These are phyloP conservation scores for Barnettozyma californica DNA, from an alignment of 805 yeast species.

Conservation along the genomic window DNA sequence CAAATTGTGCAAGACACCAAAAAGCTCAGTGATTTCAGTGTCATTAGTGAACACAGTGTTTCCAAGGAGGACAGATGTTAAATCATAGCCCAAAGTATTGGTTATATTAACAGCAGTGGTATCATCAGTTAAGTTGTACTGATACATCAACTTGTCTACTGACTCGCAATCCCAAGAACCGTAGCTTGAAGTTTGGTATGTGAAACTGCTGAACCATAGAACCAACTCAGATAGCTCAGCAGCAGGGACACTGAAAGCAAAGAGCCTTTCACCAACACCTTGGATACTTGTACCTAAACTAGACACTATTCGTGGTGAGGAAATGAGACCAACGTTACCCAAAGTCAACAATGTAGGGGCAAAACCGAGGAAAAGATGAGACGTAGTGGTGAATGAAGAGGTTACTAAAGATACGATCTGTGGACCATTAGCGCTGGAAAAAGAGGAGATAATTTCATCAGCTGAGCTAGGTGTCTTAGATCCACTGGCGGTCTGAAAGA, in stretches of 20 bases:
- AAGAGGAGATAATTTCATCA: not conserved
- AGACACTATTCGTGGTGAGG: not conserved
- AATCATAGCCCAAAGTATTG: constrained; percentile 2
- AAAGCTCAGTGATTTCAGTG: not conserved
- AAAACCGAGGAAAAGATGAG: not conserved
- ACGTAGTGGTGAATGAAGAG: not conserved
- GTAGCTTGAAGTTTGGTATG: constrained; percentile 23
- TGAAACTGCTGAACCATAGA: constrained; percentile 21
- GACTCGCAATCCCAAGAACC: constrained; percentile 25
- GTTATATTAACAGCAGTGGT: constrained; percentile 4
- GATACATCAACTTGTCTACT: constrained; percentile 19
- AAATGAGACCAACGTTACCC: constrained; percentile 9
- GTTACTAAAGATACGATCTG: constrained; percentile 1
- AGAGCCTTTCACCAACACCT: constrained; percentile 3
- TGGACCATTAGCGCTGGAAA: not conserved
- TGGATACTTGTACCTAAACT: constrained; percentile 3
- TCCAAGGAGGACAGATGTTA: not conserved
- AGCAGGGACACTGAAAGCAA: constrained; percentile 6
- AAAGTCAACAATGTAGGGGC: constrained; percentile 3
- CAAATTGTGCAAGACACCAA: not conserved
- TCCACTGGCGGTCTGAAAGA: not conserved
- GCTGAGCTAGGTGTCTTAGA: not conserved
- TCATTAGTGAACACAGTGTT: not conserved
- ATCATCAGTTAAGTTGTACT: constrained; percentile 25
- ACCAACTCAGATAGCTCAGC: constrained; percentile 21